Evolutionary conservation across 768 basidiomycete species (phyloP).

Genomic region (Boletus vinaceobasis): DNA sequence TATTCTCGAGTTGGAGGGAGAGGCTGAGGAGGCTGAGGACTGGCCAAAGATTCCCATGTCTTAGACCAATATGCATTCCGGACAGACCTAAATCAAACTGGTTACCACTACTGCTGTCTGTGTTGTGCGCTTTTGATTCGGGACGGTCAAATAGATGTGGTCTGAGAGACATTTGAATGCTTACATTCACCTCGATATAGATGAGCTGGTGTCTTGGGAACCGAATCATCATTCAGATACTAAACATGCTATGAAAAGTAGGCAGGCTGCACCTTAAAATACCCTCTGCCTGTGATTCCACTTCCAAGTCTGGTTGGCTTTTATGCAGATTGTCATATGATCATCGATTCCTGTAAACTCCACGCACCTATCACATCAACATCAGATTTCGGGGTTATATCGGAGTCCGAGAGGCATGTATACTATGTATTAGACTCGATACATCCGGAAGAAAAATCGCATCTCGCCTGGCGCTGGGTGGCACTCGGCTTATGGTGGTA

Average conservation of each 20-base stretch:
- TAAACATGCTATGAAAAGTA: not conserved
- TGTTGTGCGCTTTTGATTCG: too few species aligned
- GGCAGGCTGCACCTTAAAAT: not conserved
- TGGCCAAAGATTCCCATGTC: slow-evolving; percentile 34
- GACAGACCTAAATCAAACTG: not conserved
- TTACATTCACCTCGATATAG: not conserved
- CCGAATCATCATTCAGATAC: not conserved
- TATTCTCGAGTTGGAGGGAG: slow-evolving; percentile 46
- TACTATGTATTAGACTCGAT: too few species aligned
- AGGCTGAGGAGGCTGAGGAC: slow-evolving; percentile 38
- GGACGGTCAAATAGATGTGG: not conserved
- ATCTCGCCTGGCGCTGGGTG: too few species aligned
- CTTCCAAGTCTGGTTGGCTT: not conserved
- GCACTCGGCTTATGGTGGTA: too few species aligned
- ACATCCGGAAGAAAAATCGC: too few species aligned
- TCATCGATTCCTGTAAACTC: not conserved
- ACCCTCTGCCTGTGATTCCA: not conserved
- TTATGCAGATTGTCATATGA: not conserved
- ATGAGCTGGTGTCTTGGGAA: not conserved
- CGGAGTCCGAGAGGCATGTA: too few species aligned
- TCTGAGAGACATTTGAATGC: not conserved
- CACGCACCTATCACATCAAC: too few species aligned
- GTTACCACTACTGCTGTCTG: not conserved
- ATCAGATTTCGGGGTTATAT: too few species aligned
- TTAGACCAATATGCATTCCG: not conserved